Conservation (phyloP, 805 yeast genomes). For the Wickerhamomyces kurtzmanii region DNA sequence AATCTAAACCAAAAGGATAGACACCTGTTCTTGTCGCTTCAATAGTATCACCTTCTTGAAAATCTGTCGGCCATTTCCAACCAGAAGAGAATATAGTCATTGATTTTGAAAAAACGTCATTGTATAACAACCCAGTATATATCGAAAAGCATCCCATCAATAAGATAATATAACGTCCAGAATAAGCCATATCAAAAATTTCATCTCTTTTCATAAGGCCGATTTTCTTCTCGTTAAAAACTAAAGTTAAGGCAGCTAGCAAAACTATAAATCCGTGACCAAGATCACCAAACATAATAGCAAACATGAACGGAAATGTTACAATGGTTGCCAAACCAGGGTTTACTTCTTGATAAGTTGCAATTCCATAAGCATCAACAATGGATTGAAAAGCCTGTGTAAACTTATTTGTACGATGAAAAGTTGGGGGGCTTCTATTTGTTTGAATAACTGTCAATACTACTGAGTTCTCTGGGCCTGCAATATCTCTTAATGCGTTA, state of each 20-base stretch:
- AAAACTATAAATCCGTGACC: conserved; percentile 90
- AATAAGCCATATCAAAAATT: conserved; percentile 91
- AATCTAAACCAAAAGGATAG: conserved; percentile 83
- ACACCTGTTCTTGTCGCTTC: conserved; percentile 58
- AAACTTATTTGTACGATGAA: conserved; percentile 88
- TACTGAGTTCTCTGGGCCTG: conserved; percentile 19
- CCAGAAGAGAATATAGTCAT: conserved; percentile 82
- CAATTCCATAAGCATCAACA: conserved; percentile 92
- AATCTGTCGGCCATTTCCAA: conserved; percentile 85
- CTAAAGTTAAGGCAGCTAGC: conserved; percentile 61
- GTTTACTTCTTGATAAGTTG: conserved; percentile 89
- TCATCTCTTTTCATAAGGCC: conserved; percentile 73
- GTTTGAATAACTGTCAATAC: conserved; percentile 56
- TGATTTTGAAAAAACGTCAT: conserved; percentile 87
- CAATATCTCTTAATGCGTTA: conserved; percentile 48
- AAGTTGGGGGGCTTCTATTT: conserved; percentile 87
- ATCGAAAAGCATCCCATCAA: conserved; percentile 93
- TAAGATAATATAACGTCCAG: conserved; percentile 84
- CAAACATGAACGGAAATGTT: conserved; percentile 97
- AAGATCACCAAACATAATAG: conserved; percentile 97
- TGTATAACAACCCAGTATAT: conserved; percentile 90
- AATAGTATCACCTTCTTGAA: conserved; percentile 60
- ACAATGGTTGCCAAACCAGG: conserved; percentile 93
- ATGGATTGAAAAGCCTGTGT: conserved; percentile 88
- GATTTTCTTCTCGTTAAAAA: conserved; percentile 64